Base-by-base conservation (phyloP, 2,329 filamentous ascomycete genomes). In the Talaromyces sp. region DNA sequence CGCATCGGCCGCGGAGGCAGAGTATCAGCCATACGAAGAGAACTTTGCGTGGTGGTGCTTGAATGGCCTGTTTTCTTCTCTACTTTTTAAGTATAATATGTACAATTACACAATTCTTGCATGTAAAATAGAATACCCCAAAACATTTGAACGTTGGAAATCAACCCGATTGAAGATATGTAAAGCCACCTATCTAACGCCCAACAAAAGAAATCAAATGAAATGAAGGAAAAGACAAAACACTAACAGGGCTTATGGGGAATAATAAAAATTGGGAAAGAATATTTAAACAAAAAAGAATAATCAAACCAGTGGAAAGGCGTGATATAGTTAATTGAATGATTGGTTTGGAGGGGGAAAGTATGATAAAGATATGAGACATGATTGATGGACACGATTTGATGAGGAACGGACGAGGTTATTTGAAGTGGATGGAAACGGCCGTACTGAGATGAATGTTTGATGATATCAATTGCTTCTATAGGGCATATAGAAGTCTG, bases 21-120 rank as follows among this genome's bases (percentile, higher is more conserved):
- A 71, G 64, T 61, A 68, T 72, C 28, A 65, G 67, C 8, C 63
- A 63, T 47, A 65, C 64, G 62, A 71, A 69, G 57, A 69, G 70
- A 31, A 63, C 60, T 18, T 33, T 47, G 47, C 62, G 62, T 61
- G 53, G 62, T 31, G 59, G 61, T 30, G 42, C 56, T n/a, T 62
- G 55, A 58, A 36, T 14, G 7, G n/a, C 14, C 10, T 31, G 14
- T 52, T 14, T 7, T 8, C 16, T 12, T 47, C 42, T 47, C 9
- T 27, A 9, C 18, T 27, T 47, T 9, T 10, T 47, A 4, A 10
- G 44, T 47, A 23, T 47, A 27, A 23, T 4, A 4, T 18, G 44
- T 47, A 23, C 23, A 27, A 23, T 3, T 47, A 47, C 4, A 27
- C 23, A 10, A 47, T 47, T 18, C 18, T 42, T 27, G 44, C n/a